phyloP scores from a whole-genome alignment of 139 green algal genomes.

The Ulvella scutata region DNA sequence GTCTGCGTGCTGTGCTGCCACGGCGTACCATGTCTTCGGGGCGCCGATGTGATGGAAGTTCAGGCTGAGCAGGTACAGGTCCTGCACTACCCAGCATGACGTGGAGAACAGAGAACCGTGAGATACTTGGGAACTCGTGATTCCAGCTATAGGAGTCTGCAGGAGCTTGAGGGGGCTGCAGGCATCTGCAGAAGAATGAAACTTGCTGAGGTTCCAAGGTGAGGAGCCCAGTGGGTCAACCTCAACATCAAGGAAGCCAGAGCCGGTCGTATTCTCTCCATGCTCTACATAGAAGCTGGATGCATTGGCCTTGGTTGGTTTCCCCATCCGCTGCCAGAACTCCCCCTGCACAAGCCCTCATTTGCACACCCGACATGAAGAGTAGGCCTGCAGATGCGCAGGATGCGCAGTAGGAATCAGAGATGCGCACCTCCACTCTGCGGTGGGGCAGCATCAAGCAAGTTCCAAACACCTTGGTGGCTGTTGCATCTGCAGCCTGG shows the following conservation, averaged over 20 bases:
- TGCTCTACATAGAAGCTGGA: constrained; percentile 31
- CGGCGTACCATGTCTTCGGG: constrained; percentile 72
- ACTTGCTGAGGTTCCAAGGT: constrained; percentile 38
- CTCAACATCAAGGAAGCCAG: constrained; percentile 26
- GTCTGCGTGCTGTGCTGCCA: constrained; percentile 37
- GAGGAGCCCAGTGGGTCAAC: constrained; percentile 25
- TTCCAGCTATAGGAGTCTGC: constrained; percentile 21
- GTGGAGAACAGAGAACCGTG: constrained; percentile 71
- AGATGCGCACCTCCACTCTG: constrained; percentile 2
- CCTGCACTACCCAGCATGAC: constrained; percentile 89
- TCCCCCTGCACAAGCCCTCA: constrained; percentile 24
- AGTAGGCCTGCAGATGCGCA: background rate
- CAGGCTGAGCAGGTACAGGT: constrained; percentile 64
- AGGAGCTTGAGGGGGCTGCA: background rate
- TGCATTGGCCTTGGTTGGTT: background rate
- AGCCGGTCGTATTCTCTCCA: constrained; percentile 60
- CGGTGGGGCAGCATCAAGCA: background rate
- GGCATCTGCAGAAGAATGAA: background rate
- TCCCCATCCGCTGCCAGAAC: constrained; percentile 30
- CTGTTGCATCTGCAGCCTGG: background rate
- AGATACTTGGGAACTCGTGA: constrained; percentile 79
- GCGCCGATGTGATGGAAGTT: constrained; percentile 67
- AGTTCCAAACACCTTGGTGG: constrained; percentile 8
- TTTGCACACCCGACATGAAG: background rate
- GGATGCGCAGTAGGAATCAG: background rate